These are phyloP conservation scores for Fusarium sp. DNA, from an alignment of 2,329 filamentous ascomycete species.

Conservation along the genomic window DNA sequence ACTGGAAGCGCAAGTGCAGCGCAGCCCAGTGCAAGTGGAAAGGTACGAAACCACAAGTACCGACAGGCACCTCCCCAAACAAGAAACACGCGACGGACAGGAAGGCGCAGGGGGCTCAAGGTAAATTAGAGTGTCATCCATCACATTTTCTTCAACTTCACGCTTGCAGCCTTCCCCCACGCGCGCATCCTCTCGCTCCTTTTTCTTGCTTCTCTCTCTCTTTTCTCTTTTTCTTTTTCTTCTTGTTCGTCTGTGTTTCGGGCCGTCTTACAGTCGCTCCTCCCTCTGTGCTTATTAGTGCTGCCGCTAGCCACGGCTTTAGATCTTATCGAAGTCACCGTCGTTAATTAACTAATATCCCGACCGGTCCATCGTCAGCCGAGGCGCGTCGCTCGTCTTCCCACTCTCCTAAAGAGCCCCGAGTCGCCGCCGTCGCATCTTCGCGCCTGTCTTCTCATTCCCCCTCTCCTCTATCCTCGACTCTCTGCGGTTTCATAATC, in stretches of 20 bases:
- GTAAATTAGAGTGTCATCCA: conserved; percentile 22
- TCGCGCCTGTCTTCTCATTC: conserved; percentile 10
- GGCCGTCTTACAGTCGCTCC: not conserved
- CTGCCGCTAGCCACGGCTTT: conserved; percentile 22
- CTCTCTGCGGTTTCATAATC: conserved; percentile 3
- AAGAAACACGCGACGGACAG: conserved; percentile 19
- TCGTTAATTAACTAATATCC: conserved; percentile 44
- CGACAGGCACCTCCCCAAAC: conserved; percentile 16
- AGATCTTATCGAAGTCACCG: conserved; percentile 20
- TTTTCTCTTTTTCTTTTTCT: not conserved
- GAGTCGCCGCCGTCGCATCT: conserved; percentile 2
- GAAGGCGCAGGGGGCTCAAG: conserved; percentile 6
- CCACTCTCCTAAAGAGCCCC: not conserved
- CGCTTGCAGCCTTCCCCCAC: not conserved
- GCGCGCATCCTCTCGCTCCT: conserved; percentile 20
- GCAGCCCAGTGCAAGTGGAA: not conserved
- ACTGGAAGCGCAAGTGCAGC: too few species aligned
- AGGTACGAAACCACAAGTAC: conserved; percentile 28
- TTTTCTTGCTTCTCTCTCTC: conserved; percentile 9
- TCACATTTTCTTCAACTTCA: not conserved
- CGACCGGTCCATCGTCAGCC: conserved; percentile 14
- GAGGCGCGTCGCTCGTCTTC: conserved; percentile 25
- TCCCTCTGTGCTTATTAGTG: conserved; percentile 20
- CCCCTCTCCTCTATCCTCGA: not conserved
- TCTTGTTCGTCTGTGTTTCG: not conserved